Evolutionary conservation across 306 rosid species (phyloP), one percentile per base, ranked within the genome.

Genomic region (Inga laurina): DNA sequence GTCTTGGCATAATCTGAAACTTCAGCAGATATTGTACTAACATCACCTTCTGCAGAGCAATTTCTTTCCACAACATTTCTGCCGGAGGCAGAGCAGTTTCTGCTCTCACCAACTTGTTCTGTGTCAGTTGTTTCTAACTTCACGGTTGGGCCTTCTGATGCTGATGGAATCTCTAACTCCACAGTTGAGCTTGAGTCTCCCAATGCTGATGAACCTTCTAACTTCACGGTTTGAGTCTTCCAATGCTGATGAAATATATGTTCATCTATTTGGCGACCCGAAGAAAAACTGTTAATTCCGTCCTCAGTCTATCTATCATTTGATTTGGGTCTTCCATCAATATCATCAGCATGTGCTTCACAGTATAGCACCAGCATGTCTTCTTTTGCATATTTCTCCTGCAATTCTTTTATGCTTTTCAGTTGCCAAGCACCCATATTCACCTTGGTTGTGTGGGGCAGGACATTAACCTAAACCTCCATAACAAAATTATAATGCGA

Each of bases 351-450:
- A n/a, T n/a, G n/a, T n/a, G n/a, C n/a, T n/a, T n/a, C n/a, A n/a
- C n/a, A n/a, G n/a, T n/a, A n/a, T n/a, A n/a, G n/a, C n/a, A n/a
- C n/a, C n/a, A n/a, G n/a, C n/a, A n/a, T n/a, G n/a, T n/a, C n/a
- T n/a, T n/a, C n/a, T n/a, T n/a, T n/a, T n/a, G n/a, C n/a, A n/a
- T n/a, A n/a, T n/a, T n/a, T n/a, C n/a, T n/a, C n/a, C n/a, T n/a
- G 87, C 86, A 80, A 56, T 57, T 73, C 46, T 51, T 83, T 68
- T 45, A 90, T 89, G 24, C 14, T 34, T 45, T 82, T 37, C 10
- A 62, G 86, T 87, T 87, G 97, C 91, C 90, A 87, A 75, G 88
- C 65, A 46, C 45, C 57, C 62, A 89, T 86, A 56, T 87, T 86
- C 80, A 90, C 97, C 74, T 82, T 78, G 81, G 69, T 82, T 74